Evolutionary conservation across 371 early-diverging fungal genomes (phyloP), one percentile per base, ranked within the genome.

Genomic region (Massospora cicadina): DNA sequence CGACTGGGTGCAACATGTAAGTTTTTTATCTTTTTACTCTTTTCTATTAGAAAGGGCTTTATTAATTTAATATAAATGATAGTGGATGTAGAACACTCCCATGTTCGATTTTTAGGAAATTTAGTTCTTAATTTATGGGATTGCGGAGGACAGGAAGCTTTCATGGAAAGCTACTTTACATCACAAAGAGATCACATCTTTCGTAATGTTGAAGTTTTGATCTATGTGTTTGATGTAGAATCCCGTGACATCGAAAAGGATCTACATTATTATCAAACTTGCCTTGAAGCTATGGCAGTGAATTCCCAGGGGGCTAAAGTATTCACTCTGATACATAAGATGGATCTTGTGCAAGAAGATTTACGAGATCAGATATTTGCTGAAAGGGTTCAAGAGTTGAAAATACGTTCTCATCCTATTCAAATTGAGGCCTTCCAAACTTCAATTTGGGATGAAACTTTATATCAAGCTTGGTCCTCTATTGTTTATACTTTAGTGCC

Each of bases 141-240:
- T 70, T 90, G 90, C 75, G 90, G 90, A 68, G 90, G 90, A 10
- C 95, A 97, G 74, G 92, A 93, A 68, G 85, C 88, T 24, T 97
- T 95, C 74, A 89, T 97, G 93, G 94, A 95, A 71, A 91, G 87
- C 73, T 97, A 93, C 72, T 85, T 95, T 77, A 83, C 87, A 23
- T 83, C 88, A 53, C 91, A 94, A 69, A 78, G 88, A 65, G 93
- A 95, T 65, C 88, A 90, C 68, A 91, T 97, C 55, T 97, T 97
- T 74, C 84, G 90, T 62, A 92, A 93, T 73, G 97, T 95, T n/a
- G 95, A 95, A 74, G 93, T 97, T 28, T 78, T 97, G 32, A 95
- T 97, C 68, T 97, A 93, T 69, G 94, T 95, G 60, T 94, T 97
- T 75, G 97, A 97, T 73, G 87, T 97, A 26, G 97, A 97, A 73